Conservation (phyloP, 1,139 yeast species). For the Suhomyces maxii region DNA sequence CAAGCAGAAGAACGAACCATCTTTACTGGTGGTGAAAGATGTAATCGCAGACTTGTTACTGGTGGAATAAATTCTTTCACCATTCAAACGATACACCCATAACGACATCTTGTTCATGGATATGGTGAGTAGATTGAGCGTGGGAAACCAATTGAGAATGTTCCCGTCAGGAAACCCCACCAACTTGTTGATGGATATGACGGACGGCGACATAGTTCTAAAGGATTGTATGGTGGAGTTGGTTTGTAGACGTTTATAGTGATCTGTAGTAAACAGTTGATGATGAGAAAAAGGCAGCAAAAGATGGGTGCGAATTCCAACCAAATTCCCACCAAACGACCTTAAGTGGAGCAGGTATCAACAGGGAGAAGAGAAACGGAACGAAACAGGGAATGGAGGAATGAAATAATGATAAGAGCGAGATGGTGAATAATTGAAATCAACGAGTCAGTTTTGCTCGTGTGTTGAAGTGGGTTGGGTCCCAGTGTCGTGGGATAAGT, state of each 20-base stretch:
- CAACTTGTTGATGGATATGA: constrained; percentile 21
- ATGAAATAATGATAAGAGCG: too few species aligned
- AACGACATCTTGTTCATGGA: constrained; percentile 50
- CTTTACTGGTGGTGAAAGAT: constrained; percentile 35
- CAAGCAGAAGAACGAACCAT: constrained; percentile 45
- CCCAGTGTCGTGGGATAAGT: too few species aligned
- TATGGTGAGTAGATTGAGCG: constrained; percentile 52
- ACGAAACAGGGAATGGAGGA: too few species aligned
- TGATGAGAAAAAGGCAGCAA: neutral
- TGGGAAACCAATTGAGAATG: constrained; percentile 55
- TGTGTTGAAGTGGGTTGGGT: too few species aligned
- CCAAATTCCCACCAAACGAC: neutral
- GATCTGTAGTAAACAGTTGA: neutral
- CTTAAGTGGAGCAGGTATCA: too few species aligned
- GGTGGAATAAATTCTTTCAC: constrained; percentile 54
- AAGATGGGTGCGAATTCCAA: neutral
- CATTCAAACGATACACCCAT: constrained; percentile 55
- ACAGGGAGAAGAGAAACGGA: neutral
- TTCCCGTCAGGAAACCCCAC: constrained; percentile 44
- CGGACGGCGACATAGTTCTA: neutral
- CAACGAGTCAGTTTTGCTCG: too few species aligned
- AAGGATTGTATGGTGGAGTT: neutral
- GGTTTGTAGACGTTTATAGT: neutral
- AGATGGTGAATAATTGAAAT: too few species aligned
- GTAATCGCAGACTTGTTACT: constrained; percentile 38